Base-by-base conservation (phyloP, 768 basidiomycete species). In the Filobasidium floriforme region DNA sequence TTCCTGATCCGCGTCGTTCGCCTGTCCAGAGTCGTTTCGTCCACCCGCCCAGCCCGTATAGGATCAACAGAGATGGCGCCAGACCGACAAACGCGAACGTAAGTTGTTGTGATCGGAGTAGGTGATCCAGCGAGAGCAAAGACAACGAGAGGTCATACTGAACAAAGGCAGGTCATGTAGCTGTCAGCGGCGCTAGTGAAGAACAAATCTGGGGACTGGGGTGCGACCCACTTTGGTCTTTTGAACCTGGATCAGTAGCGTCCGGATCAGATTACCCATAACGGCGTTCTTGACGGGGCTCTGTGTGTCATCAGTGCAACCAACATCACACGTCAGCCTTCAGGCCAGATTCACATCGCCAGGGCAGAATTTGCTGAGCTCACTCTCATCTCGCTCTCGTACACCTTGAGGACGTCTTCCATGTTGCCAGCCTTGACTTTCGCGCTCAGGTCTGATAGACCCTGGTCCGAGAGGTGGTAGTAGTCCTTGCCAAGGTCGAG, bases 51-150 rank as follows among this genome's bases (percentile, higher is more conserved):
- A 83, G 66, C 1, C 87, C 81, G 70, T 92, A 93, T 2, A 92
- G 84, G 41, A 98, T 80, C 4, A 87, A 84, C 59, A 97, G 79
- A 0, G 89, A 87, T 10, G 94, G 94, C 0, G 94, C 92, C 18
- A 98, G 88, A 70, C 93, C 93, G 67, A 97, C 92, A 73, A 97
- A 97, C 6, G 89, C 94, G 72, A 99, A 99, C 1, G 92, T 96
- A 52, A 96, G 82, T 75, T 94, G 90, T 79, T 96, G 92, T 0
- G 90, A 93, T 70, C 88, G 90, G 69, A 98, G 86, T 63, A 98
- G 81, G 73, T 88, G 91, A 78, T 97, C 94, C 70, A 98, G 92
- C 7, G 93, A 93, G 10, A 86, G 82, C 49, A 97, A 81, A 0
- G 92, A 88, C 77, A 93, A 86, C 69, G 93, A 89, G 62, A 96